Evolutionary conservation across 768 basidiomycete species (phyloP).

Genomic region (Amanita rimosa): DNA sequence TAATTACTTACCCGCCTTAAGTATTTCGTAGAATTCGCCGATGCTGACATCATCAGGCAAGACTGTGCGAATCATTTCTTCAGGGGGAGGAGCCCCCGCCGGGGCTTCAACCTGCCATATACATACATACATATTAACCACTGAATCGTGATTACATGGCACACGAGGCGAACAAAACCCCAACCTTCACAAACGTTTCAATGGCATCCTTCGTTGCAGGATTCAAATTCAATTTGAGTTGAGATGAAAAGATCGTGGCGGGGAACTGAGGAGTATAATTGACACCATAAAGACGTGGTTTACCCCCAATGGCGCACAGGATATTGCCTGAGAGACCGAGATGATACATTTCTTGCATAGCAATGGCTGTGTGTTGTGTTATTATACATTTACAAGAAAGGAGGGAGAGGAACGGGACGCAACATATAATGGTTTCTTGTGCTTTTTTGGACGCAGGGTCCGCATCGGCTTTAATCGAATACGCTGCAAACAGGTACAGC

Average conservation of each 20-base stretch:
- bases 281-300: background rate
- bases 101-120: background rate
- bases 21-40: background rate
- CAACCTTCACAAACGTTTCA: background rate
- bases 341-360: slow-evolving; percentile 3
- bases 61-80: background rate
- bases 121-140: background rate
- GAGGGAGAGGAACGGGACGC: background rate
- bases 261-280: background rate
- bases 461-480: background rate
- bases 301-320: background rate
- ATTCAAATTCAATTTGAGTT: background rate
- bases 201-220: background rate
- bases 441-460: background rate
- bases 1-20: background rate
- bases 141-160: background rate
- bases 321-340: slow-evolving; percentile 2
- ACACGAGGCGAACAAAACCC: background rate
- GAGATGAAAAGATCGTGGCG: background rate
- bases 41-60: background rate
- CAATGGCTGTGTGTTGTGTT: background rate
- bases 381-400: background rate
- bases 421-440: background rate
- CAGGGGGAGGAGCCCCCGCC: too few species aligned
- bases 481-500: background rate